Evolutionary conservation across 2,329 filamentous ascomycete genomes (phyloP), one percentile per base, ranked within the genome.

Genomic region (Tothia fuscella): DNA sequence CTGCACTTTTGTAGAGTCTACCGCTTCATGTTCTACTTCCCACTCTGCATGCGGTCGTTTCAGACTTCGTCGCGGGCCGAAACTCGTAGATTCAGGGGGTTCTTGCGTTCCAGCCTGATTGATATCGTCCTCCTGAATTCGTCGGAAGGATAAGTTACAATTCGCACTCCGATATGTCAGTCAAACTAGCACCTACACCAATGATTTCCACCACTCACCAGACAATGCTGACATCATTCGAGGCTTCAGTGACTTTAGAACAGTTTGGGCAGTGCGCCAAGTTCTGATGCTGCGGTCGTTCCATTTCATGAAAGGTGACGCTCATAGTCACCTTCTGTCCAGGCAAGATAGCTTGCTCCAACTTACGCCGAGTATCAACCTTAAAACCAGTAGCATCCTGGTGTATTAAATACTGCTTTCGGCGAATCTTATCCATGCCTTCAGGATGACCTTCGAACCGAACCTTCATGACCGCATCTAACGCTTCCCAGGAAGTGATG

Each of bases 401-500:
- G 6, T 35, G 32, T 7, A 35, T 17, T 13, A 20, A 7, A 12
- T 35, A 35, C 4, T 35, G 10, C 16, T 20, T 35, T 13, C 6
- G 12, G 3, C n/a, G 12, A 12, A 35, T 21, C 32, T 35, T 38
- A 10, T 21, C 12, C 16, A 13, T 32, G 6, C 44, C 44, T n/a
- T n/a, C n/a, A n/a, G 20, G 19, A 12, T 12, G 12, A 6, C 21
- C 41, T 22, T 34, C 3, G 25, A 46, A 43, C 6, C 34, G 32
- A 7, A 34, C 29, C 28, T 46, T 35, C 14, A 46, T 12, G 17
- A 46, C 41, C 3, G 40, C 32, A 13, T 43, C 6, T 17, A 46
- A 40, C 13, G 41, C 40, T 14, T 34, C 41, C 44, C 44, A 46
- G 10, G 40, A 39, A 10, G 16, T 35, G 12, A 46, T 22, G 26